Evolutionary conservation across 495 filamentous ascomycete genomes (phyloP).

Genomic region (Aspergillus avenaceus): DNA sequence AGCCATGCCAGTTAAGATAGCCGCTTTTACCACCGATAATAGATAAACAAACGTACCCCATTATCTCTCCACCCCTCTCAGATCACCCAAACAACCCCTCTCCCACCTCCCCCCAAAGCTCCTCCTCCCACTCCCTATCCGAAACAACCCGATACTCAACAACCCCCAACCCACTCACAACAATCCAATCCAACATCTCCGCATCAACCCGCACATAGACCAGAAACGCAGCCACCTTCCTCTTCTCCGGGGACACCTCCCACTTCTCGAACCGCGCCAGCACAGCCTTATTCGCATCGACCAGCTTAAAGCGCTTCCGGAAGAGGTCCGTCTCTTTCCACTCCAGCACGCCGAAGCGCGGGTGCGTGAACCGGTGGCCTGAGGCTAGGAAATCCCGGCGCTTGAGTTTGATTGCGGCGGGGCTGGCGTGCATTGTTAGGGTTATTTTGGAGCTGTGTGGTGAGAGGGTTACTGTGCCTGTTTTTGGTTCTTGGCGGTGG

Average conservation of each 20-base stretch:
- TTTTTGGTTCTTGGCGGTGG: not conserved
- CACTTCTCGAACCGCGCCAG: not conserved
- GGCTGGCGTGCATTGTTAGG: not conserved
- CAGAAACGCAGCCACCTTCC: not conserved
- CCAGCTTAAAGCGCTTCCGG: not conserved
- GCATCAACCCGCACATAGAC: not conserved
- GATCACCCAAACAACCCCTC: not conserved
- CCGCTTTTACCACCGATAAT: too few relatives aligned
- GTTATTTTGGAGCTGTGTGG: not conserved
- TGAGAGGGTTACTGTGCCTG: not conserved
- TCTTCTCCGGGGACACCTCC: not conserved
- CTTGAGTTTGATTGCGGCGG: not conserved
- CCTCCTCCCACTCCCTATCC: not conserved
- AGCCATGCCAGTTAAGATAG: too few relatives aligned
- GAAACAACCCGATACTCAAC: not conserved
- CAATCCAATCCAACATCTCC: not conserved
- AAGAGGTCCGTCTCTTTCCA: not conserved
- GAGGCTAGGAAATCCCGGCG: not conserved
- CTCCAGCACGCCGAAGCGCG: not conserved
- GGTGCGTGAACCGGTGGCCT: not conserved
- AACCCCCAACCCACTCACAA: not conserved
- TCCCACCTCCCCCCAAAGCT: not conserved
- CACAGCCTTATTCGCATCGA: not conserved
- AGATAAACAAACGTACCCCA: too few relatives aligned
- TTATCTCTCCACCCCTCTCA: not conserved